Conservation (phyloP, 768 basidiomycete genomes). For the Russula vinacea region DNA sequence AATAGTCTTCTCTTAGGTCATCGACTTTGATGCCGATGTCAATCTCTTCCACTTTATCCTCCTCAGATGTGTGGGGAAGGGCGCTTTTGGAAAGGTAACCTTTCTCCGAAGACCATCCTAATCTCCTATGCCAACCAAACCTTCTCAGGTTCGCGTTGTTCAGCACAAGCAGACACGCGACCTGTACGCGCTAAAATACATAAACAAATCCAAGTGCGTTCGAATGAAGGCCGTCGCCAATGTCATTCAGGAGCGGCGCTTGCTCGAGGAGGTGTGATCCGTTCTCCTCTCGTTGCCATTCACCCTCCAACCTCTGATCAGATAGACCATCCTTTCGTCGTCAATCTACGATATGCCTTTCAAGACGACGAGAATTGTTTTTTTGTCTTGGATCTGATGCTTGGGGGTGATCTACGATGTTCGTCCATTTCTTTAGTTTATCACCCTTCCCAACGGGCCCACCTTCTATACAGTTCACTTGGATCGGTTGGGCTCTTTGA, state of each 20-base stretch:
- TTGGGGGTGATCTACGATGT: slow-evolving; percentile 94
- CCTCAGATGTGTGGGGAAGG: slow-evolving; percentile 94
- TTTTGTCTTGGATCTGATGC: slow-evolving; percentile 96
- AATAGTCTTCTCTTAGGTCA: slow-evolving; percentile 51
- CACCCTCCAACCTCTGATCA: slow-evolving; percentile 37
- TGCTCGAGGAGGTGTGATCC: slow-evolving; percentile 83
- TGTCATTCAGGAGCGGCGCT: slow-evolving; percentile 90
- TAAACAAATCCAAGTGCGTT: slow-evolving; percentile 96
- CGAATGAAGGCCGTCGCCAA: slow-evolving; percentile 99
- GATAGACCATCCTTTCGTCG: slow-evolving; percentile 95
- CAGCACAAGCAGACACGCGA: slow-evolving; percentile 99
- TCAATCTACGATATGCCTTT: slow-evolving; percentile 94
- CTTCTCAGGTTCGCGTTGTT: slow-evolving; percentile 87
- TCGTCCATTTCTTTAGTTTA: slow-evolving; percentile 36
- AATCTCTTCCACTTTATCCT: slow-evolving; percentile 97
- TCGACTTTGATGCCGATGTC: slow-evolving; percentile 93
- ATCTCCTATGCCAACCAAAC: not conserved
- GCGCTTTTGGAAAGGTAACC: slow-evolving; percentile 93
- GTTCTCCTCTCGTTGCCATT: slow-evolving; percentile 23
- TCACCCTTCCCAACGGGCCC: slow-evolving; percentile 11
- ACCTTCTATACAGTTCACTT: slow-evolving; percentile 64
- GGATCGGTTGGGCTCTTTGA: slow-evolving; percentile 70
- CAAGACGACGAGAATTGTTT: slow-evolving; percentile 99
- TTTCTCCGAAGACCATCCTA: slow-evolving; percentile 24
- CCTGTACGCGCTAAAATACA: slow-evolving; percentile 97